Percentiles rank a stretch among this genome's conserved stretches.
phyloP scores from a whole-genome alignment of 2,329 filamentous ascomycete species.

The Pseudocercospora cruenta region DNA sequence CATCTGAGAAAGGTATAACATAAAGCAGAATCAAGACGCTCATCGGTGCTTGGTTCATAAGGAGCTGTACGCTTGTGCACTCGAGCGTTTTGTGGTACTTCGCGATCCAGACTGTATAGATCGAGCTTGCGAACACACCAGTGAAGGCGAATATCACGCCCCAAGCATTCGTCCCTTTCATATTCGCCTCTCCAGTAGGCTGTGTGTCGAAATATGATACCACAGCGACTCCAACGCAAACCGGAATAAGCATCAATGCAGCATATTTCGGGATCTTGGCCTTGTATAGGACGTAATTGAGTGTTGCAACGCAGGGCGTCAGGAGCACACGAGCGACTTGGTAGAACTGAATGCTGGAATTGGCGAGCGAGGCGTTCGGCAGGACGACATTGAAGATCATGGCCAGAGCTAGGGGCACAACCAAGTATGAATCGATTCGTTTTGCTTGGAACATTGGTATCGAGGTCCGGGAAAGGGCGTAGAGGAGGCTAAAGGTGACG shows the following conservation, averaged over 20 bases:
- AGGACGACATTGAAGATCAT: slow-evolving; percentile 73
- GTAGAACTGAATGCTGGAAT: slow-evolving; percentile 70
- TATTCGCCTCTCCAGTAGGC: slow-evolving; percentile 42
- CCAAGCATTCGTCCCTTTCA: slow-evolving; percentile 59
- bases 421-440: slow-evolving; percentile 57
- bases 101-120: slow-evolving; percentile 72
- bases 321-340: slow-evolving; percentile 70
- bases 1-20: slow-evolving; percentile 67
- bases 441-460: slow-evolving; percentile 64
- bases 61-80: slow-evolving; percentile 69
- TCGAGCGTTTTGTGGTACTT: slow-evolving; percentile 67
- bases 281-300: slow-evolving; percentile 67
- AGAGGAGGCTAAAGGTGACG: slow-evolving; percentile 67
- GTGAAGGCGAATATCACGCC: slow-evolving; percentile 67
- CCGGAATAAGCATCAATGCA: slow-evolving; percentile 59
- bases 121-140: slow-evolving; percentile 66
- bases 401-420: slow-evolving; percentile 66
- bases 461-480: slow-evolving; percentile 60
- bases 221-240: slow-evolving; percentile 66
- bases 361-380: slow-evolving; percentile 69
- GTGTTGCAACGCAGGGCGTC: slow-evolving; percentile 66
- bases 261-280: slow-evolving; percentile 60
- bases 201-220: slow-evolving; percentile 71
- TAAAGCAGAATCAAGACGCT: slow-evolving; percentile 66
- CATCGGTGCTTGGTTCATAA: slow-evolving; percentile 69